Base-by-base conservation (phyloP, 2,329 filamentous ascomycete genomes). In the Passalora sequoiae region DNA sequence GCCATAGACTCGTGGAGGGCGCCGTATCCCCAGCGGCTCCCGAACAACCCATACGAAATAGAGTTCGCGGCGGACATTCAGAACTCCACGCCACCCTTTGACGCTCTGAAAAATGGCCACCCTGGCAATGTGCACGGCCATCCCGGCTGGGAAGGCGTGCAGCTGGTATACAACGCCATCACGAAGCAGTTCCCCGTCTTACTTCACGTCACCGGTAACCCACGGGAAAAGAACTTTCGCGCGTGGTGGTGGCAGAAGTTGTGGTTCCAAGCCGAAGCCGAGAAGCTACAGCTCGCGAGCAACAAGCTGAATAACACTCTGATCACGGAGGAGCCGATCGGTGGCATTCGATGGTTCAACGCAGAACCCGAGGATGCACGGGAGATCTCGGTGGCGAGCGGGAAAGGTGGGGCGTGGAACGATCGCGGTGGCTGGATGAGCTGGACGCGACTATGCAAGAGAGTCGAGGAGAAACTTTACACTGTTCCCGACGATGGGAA, bases 1-100 rank as follows among this genome's bases (percentile, higher is more conserved):
- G 59, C 67, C 21, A 61, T 66, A 2, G 60, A 64, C 13, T 47
- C 55, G 2, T 57, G 51, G 50, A 25, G 22, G 9, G 33, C 48
- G n/a, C 45, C 46, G 1, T 15, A 22, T 12, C 42, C 36, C 15
- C 35, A 40, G 13, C 32, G 38, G 10, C 25, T 40, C 8, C 24
- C 42, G 16, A 46, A 44, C 9, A 43, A 49, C 13, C 45, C 50
- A 8, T 56, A 50, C 43, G 36, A 48, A 2, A 49, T 56, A 16
- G 43, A 33, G 9, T 40, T 60, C 12, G 46, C 53, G 1, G 40
- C 44, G 13, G 58, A 60, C 20, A 50, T 61, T 6, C 29, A 46
- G 15, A 19, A 49, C 2, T 61, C 59, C 2, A 29, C 42, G 7
- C 46, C 50, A 15, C 59, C 59, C 4, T 60, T 54, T 38, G 42